These are phyloP conservation scores for Candida dubliniensis DNA, from an alignment of 1,139 yeast genomes.

Conservation along the genomic window DNA sequence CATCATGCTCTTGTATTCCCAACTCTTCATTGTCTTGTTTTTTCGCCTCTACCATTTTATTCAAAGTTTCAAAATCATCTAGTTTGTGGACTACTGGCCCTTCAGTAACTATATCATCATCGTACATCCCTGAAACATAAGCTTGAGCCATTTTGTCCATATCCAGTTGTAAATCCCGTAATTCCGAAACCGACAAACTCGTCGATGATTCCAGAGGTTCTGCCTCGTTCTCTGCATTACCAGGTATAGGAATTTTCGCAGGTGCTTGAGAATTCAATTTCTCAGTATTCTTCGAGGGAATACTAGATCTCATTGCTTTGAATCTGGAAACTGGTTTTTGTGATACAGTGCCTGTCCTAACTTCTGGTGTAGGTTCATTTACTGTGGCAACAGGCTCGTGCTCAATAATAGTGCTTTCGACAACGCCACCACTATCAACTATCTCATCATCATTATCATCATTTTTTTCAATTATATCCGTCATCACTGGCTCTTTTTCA, in stretches of 20 bases:
- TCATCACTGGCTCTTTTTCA: conserved; percentile 7
- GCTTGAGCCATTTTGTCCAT: conserved; percentile 61
- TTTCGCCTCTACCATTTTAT: conserved; percentile 44
- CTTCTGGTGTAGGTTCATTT: neutral
- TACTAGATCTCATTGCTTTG: conserved; percentile 17
- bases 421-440: neutral
- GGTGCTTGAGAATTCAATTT: neutral
- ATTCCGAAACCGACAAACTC: conserved; percentile 32
- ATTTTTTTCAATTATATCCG: conserved; percentile 7
- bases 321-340: conserved; percentile 22
- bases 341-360: neutral
- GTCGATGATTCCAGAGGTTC: conserved; percentile 22
- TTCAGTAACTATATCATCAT: conserved; percentile 51
- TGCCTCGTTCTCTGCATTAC: conserved; percentile 6
- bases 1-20: conserved; percentile 20
- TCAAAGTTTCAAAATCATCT: conserved; percentile 56
- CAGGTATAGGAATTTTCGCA: conserved; percentile 7
- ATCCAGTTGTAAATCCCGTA: conserved; percentile 29
- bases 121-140: conserved; percentile 58
- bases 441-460: neutral
- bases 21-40: conserved; percentile 11
- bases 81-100: conserved; percentile 58
- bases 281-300: no score
- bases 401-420: neutral
- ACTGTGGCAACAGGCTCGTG: neutral